Evolutionary conservation across 257 asterid genomes (phyloP).

Genomic region (Solanum gandarillasii): DNA sequence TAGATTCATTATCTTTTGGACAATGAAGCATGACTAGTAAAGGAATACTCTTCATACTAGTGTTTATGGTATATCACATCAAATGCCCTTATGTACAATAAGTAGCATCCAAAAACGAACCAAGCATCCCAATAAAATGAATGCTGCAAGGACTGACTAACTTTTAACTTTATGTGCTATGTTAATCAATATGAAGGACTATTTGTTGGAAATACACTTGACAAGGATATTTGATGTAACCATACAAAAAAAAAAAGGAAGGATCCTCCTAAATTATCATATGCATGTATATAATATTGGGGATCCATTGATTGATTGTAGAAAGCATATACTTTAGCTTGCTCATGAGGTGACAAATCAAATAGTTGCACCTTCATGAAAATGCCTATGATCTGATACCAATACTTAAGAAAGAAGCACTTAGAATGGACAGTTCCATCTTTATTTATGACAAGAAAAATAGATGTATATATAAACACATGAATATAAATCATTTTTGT

Average conservation of each 20-base stretch:
- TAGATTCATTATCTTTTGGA: not conserved
- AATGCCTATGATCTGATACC: not conserved
- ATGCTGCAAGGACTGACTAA: not conserved
- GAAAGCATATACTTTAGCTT: not conserved
- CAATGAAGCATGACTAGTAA: not conserved
- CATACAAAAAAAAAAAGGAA: not conserved
- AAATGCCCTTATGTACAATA: not conserved
- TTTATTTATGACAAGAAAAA: too few relatives aligned
- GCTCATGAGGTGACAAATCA: not conserved
- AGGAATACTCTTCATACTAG: not conserved
- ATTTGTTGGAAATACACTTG: not conserved
- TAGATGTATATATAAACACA: too few relatives aligned
- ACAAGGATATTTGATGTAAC: not conserved
- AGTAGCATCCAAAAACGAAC: not conserved
- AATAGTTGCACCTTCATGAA: not conserved
- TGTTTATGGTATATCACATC: not conserved
- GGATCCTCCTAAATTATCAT: not conserved
- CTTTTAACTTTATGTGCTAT: not conserved
- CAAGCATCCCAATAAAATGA: not conserved
- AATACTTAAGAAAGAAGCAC: not conserved
- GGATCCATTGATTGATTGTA: not conserved
- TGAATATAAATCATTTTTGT: too few relatives aligned
- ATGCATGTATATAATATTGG: not conserved
- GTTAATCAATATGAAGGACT: not conserved
- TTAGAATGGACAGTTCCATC: too few relatives aligned